A percentile compares a stretch with the other conserved stretches of the same genome.
Evolutionary conservation across 2,329 filamentous ascomycete genomes (phyloP).

Genomic region (Ascochyta lentis): DNA sequence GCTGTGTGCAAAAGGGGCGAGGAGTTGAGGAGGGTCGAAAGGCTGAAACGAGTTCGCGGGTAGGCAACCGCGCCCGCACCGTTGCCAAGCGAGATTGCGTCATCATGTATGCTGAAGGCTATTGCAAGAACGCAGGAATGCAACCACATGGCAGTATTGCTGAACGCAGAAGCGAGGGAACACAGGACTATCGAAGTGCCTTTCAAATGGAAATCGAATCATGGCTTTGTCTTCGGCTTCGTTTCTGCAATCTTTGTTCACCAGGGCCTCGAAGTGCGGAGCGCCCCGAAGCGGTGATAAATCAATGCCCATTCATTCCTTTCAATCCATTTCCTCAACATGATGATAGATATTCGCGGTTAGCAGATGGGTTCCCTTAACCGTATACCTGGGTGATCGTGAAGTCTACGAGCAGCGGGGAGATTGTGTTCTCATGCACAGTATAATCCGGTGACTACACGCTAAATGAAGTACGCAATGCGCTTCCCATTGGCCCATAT

Average conservation of each 20-base stretch:
- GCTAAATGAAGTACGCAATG: not conserved
- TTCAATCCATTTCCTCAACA: not conserved
- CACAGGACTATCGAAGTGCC: slow-evolving; percentile 13
- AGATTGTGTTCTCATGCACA: not conserved
- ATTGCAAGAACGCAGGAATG: not conserved
- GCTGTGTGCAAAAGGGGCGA: not conserved
- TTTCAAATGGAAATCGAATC: not conserved
- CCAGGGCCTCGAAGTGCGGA: slow-evolving; percentile 12
- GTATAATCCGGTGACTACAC: not conserved
- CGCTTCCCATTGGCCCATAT: not conserved
- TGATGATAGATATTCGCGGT: not conserved
- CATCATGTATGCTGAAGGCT: not conserved
- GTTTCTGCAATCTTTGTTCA: slow-evolving; percentile 1
- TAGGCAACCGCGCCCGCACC: slow-evolving; percentile 6
- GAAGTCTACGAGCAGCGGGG: not conserved
- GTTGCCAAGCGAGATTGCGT: slow-evolving; percentile 13
- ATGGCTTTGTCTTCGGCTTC: not conserved
- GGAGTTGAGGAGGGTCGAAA: not conserved
- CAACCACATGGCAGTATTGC: not conserved
- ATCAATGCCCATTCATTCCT: not conserved
- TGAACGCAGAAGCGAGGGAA: not conserved
- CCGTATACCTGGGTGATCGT: not conserved
- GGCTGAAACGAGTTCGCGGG: slow-evolving; percentile 19
- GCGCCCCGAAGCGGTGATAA: slow-evolving; percentile 1
- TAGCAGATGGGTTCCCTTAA: not conserved